A percentile compares a stretch with the other conserved stretches of the same genome.
Conservation (phyloP, 108 stramenopile genomes). For the Pseudonitzschia multiseries region DNA sequence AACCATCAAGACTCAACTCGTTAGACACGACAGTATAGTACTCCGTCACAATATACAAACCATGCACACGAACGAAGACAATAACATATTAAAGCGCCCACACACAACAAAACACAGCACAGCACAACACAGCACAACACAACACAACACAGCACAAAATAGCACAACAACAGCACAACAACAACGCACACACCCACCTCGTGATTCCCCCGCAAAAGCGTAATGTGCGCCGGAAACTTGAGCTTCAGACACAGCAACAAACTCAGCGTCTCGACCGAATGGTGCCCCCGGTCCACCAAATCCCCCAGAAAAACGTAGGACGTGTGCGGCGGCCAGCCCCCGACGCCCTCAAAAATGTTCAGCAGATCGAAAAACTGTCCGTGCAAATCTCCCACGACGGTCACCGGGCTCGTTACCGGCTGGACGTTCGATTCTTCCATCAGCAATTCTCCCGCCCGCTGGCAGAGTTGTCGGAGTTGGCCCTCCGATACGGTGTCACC, state of each 20-base stretch:
- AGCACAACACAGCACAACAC: background rate
- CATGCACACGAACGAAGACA: no score
- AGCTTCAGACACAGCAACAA: conserved; percentile 86
- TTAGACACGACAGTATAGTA: background rate
- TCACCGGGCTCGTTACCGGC: conserved; percentile 79
- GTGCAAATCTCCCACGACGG: conserved; percentile 93
- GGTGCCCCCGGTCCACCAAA: conserved; percentile 95
- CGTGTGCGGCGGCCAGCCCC: conserved; percentile 77
- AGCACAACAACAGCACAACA: background rate
- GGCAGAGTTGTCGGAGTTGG: conserved; percentile 56
- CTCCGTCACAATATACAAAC: no score
- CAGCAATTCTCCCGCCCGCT: conserved; percentile 62
- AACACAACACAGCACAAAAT: background rate
- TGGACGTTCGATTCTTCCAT: conserved; percentile 89
- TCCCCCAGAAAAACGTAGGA: conserved; percentile 92
- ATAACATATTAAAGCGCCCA: no score
- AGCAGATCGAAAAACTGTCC: conserved; percentile 94
- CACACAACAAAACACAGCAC: no score
- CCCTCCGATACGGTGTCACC: conserved; percentile 80
- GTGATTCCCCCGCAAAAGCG: conserved; percentile 93
- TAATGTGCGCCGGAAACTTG: conserved; percentile 83
- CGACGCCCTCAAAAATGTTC: conserved; percentile 66
- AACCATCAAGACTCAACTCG: background rate
- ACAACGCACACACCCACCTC: conserved; percentile 46
- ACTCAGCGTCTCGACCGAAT: conserved; percentile 86